Base-by-base conservation (phyloP, 352 stramenopile species). In the Globisporangium nunn region DNA sequence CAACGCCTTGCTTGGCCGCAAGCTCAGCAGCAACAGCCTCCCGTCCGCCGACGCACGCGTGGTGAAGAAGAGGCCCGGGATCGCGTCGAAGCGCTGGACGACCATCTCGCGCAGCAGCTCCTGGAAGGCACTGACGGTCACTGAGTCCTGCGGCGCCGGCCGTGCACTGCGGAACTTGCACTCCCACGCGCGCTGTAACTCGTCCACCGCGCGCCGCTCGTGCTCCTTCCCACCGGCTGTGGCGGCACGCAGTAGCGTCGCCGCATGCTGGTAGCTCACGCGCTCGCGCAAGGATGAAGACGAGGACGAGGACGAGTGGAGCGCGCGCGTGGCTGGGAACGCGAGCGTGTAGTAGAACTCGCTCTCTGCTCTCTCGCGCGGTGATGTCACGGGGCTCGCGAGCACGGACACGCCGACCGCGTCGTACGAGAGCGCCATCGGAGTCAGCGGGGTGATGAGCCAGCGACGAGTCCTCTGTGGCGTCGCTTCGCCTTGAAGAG, bases 271-370 rank as follows among this genome's bases (percentile, higher is more conserved):
- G 48, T 77, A 91, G 53, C 47, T 73, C 23, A 93, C 66, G 40
- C 80, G 82, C 6, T 64, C 45, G 23, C 23, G 23, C 54, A 23
- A 7, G 30, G 48, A 1, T 15, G 17, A 0, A 5, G 29, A 23
- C 15, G 54, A 43, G 8, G 6, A 15, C n/a, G 17, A 30, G 33
- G n/a, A 23, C 6, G 41, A 11, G 17, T 33, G 31, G 12, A 31
- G 35, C 6, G 52, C 43, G 37, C 67, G 68, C 1, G 70, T 77
- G 62, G 70, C 73, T 53, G 75, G 69, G 52, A 93, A 93, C 35
- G 80, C 77, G 30, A 93, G 65, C 39, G 77, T 85, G 70, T 93
- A 93, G 61, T 77, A 82, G 64, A 82, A 91, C 37, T 77, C 72
- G 50, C 55, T 70, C 50, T 74, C 11, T 12, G 3, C 37, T 15